These are phyloP conservation scores for Jimgerdemannia flammicorona DNA, from an alignment of 192 early-diverging fungal species.

Conservation along the genomic window DNA sequence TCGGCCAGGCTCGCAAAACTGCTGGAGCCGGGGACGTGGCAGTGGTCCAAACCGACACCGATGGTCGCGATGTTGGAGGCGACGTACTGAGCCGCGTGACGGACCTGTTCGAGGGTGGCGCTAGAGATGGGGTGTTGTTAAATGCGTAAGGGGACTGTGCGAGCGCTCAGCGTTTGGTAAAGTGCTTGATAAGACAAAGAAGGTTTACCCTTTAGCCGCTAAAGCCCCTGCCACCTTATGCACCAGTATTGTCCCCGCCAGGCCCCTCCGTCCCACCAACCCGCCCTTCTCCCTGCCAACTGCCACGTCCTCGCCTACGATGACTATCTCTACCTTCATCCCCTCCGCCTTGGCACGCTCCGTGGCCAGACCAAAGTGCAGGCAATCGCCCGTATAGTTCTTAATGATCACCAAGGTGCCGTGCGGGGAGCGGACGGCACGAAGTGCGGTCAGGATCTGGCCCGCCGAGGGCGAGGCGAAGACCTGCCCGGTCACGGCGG, in stretches of 20 bases:
- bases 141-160: not conserved
- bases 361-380: conserved; percentile 80
- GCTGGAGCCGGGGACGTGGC: conserved; percentile 66
- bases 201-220: conserved; percentile 54
- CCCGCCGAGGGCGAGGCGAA: conserved; percentile 83
- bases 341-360: conserved; percentile 73
- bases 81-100: conserved; percentile 49
- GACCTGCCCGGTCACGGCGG: conserved; percentile 78
- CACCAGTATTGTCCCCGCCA: conserved; percentile 75
- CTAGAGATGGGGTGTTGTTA: conserved; percentile 17
- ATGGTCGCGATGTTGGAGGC: conserved; percentile 70
- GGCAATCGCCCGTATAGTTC: conserved; percentile 83
- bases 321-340: conserved; percentile 63
- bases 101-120: conserved; percentile 54
- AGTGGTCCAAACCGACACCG: conserved; percentile 72
- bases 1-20: conserved; percentile 47
- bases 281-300: conserved; percentile 63
- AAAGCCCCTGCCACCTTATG: conserved; percentile 78
- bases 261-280: conserved; percentile 71
- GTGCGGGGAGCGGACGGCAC: conserved; percentile 54
- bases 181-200: not conserved
- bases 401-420: conserved; percentile 80
- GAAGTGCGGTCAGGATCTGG: conserved; percentile 72
- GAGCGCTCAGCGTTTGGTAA: no score
- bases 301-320: conserved; percentile 84